Evolutionary conservation across 805 yeast genomes (phyloP).

Genomic region (Barnettozyma siamensis): DNA sequence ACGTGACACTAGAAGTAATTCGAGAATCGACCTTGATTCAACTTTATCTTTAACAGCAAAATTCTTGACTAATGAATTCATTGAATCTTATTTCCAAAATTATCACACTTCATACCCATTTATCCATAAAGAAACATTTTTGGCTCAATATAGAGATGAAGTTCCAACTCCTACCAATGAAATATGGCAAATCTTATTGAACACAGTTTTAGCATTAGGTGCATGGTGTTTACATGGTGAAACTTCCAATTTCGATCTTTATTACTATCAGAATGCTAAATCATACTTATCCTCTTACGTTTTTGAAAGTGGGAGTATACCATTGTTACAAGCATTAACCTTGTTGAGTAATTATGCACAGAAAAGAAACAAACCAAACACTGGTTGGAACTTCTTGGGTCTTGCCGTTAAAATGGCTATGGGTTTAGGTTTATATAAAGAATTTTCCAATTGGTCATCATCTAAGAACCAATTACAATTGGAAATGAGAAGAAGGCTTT

Average conservation of each 20-base stretch:
- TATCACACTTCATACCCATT: constrained; percentile 62
- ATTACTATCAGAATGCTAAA: constrained; percentile 52
- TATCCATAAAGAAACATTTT: constrained; percentile 47
- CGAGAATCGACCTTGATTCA: constrained; percentile 22
- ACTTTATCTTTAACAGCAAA: constrained; percentile 25
- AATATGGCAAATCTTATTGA: constrained; percentile 48
- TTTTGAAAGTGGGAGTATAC: constrained; percentile 55
- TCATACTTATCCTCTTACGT: constrained; percentile 38
- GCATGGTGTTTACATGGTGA: constrained; percentile 62
- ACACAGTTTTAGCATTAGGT: constrained; percentile 60
- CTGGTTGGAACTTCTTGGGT: constrained; percentile 66
- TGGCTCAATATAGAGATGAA: constrained; percentile 40
- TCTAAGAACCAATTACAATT: constrained; percentile 36
- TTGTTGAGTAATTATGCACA: constrained; percentile 56
- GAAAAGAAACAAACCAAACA: constrained; percentile 59
- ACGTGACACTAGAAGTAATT: constrained; percentile 21
- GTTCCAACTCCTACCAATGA: constrained; percentile 36
- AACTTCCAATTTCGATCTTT: constrained; percentile 42
- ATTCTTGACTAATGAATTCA: constrained; percentile 29
- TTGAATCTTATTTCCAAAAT: constrained; percentile 48
- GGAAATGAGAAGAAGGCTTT: constrained; percentile 54
- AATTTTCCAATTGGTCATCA: constrained; percentile 37
- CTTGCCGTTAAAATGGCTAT: constrained; percentile 61
- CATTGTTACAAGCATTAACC: constrained; percentile 47
- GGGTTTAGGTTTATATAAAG: constrained; percentile 57